Conservation (phyloP, 2,329 filamentous ascomycete genomes). For the Penicillium sp. region DNA sequence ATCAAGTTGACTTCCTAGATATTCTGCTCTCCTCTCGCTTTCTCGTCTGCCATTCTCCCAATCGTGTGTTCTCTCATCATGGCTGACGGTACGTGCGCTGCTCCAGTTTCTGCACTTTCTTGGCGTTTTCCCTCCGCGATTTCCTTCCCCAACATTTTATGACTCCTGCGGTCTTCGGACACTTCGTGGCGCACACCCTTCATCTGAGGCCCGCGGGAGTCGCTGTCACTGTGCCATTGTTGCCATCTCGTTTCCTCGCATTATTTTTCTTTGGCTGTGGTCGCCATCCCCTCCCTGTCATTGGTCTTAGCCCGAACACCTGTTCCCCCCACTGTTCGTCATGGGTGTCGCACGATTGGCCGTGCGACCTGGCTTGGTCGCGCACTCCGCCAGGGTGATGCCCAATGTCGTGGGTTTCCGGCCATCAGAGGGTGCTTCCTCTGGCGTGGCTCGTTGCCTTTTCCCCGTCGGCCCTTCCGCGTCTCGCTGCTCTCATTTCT, state of each 20-base stretch:
- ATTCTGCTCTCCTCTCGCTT: conserved; percentile 1
- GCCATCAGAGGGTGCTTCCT: too few relatives aligned
- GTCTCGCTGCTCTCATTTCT: conserved; percentile 12
- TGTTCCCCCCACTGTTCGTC: conserved; percentile 13
- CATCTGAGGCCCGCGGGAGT: conserved; percentile 1
- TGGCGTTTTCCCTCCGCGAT: conserved; percentile 13
- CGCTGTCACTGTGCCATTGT: too few relatives aligned
- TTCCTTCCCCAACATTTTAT: conserved; percentile 14
- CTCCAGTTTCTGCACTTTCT: conserved; percentile 9
- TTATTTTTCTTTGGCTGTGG: too few relatives aligned
- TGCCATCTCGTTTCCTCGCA: too few relatives aligned
- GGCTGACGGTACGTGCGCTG: conserved; percentile 22
- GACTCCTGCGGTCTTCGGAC: background rate
- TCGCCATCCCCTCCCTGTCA: conserved; percentile 3
- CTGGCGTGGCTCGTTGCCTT: too few relatives aligned
- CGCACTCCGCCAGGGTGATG: conserved; percentile 9
- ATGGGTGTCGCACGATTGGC: conserved; percentile 27
- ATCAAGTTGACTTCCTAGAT: background rate
- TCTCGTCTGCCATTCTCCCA: background rate
- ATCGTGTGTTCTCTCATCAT: too few relatives aligned
- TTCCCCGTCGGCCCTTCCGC: too few relatives aligned
- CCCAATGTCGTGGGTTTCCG: conserved; percentile 8
- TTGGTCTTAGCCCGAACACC: conserved; percentile 12
- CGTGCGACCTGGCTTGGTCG: conserved; percentile 17
- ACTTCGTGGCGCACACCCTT: conserved; percentile 3